These are phyloP conservation scores for Pseudomonodictys pantanalensis DNA, from an alignment of 495 filamentous ascomycete genomes.

Conservation along the genomic window DNA sequence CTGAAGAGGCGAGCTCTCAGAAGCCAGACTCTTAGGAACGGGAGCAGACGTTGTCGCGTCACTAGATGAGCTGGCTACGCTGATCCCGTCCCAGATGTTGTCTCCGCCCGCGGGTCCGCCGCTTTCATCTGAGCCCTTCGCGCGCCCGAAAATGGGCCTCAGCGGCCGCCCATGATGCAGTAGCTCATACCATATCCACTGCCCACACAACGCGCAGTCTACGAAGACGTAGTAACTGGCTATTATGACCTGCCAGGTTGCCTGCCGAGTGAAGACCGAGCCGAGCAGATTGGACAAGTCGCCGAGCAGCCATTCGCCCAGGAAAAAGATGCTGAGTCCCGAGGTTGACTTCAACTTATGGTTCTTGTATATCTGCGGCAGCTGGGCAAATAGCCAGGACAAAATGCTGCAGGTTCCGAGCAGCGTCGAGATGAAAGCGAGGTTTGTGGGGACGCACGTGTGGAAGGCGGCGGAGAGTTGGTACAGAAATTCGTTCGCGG, in stretches of 20 bases:
- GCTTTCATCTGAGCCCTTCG: slow-evolving; percentile 18
- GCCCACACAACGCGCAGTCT: slow-evolving; percentile 59
- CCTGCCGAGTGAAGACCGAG: slow-evolving; percentile 63
- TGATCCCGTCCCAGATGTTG: slow-evolving; percentile 20
- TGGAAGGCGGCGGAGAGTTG: slow-evolving; percentile 59
- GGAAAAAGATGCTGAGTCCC: slow-evolving; percentile 65
- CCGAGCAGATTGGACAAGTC: slow-evolving; percentile 68
- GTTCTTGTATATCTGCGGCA: slow-evolving; percentile 74
- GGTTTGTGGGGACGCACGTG: slow-evolving; percentile 64
- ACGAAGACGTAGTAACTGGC: slow-evolving; percentile 68
- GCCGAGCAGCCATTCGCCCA: slow-evolving; percentile 67
- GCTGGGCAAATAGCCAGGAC: slow-evolving; percentile 74
- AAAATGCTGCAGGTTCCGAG: slow-evolving; percentile 64
- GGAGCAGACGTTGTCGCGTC: not conserved
- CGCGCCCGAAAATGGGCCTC: slow-evolving; percentile 28
- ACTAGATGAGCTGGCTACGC: not conserved
- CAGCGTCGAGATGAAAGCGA: slow-evolving; percentile 63
- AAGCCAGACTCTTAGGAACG: not conserved
- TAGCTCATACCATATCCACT: slow-evolving; percentile 68
- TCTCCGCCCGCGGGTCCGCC: slow-evolving; percentile 20
- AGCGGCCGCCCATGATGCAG: slow-evolving; percentile 45
- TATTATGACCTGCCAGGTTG: slow-evolving; percentile 67
- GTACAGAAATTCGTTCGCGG: slow-evolving; percentile 57
- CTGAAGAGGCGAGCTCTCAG: not conserved
- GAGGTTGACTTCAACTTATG: slow-evolving; percentile 62